Base-by-base conservation (phyloP, 2,329 filamentous ascomycete species). In the Metarhizium brunneum region DNA sequence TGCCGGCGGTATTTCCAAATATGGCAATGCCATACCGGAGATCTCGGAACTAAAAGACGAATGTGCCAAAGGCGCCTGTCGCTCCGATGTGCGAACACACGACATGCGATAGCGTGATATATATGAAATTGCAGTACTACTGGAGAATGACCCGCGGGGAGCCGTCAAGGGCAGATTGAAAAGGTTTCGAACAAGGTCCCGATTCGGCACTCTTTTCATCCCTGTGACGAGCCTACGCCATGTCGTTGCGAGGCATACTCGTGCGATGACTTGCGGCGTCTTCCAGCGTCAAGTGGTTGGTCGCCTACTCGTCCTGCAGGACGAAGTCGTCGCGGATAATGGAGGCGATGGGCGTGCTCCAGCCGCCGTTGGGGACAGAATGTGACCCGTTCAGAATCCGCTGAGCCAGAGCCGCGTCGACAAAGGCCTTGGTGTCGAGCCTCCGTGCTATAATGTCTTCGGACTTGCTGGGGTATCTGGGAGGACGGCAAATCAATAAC, bases 391-490 rank as follows among this genome's bases (percentile, higher is more conserved):
- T 11, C 5, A 6, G 6, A 0, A 83, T 72, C 3, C 80, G 62
- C 1, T 76, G 73, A 2, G 82, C 63, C 4, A 84, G 64, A 0
- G 71, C 69, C 1, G 79, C 78, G 1, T 76, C 74, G 0, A 75
- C 77, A 54, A 80, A 73, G 6, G 78, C 76, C 63, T 84, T 84
- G 18, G 79, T 2, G 74, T 81, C 47, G 78, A 82, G 2, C 74
- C 82, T 2, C 71, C 71, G 58, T 77, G 79, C 67, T 78, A 45
- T 47, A 84, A 69, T 0, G 80, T 83, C 35, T 76, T 68, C 56
- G 53, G 69, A 62, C 60, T 73, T 57, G 58, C 76, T 65, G 58
- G 72, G 68, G 36, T 71, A 70, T 73, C 76, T 57, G 59, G 67
- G 16, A 68, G 32, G 0, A 61, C 65, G 14, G 67, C 64, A 30